Conservation (phyloP, 352 stramenopile genomes). For the Pythium aphanidermatum region DNA sequence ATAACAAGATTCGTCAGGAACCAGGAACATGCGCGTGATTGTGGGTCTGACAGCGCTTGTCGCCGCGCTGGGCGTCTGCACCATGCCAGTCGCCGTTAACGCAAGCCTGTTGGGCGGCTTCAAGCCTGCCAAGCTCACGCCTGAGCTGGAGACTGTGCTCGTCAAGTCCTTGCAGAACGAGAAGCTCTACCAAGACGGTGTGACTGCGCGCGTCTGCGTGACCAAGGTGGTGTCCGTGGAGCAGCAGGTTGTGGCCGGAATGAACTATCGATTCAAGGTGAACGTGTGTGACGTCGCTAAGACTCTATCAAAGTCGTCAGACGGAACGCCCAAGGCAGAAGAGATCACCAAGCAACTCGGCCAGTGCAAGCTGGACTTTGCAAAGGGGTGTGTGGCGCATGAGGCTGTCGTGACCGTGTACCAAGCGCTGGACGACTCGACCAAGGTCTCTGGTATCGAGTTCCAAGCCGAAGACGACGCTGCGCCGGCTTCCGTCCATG, state of each 20-base stretch:
- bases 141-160: constrained; percentile 5
- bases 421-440: constrained; percentile 14
- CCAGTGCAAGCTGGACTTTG: constrained; percentile 2
- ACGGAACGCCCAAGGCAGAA: background rate
- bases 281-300: constrained; percentile 16
- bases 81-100: background rate
- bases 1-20: no score
- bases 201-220: constrained; percentile 14
- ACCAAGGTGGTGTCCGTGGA: constrained; percentile 11
- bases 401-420: constrained; percentile 20
- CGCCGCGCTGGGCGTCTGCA: background rate
- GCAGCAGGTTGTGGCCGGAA: constrained; percentile 22
- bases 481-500: constrained; percentile 3
- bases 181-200: constrained; percentile 2
- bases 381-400: constrained; percentile 1
- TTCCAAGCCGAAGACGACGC: background rate
- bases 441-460: constrained; percentile 12
- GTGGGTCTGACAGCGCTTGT: background rate
- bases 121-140: constrained; percentile 1
- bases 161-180: constrained; percentile 5
- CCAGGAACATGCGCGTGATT: no score
- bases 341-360: constrained; percentile 4
- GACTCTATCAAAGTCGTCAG: constrained; percentile 1
- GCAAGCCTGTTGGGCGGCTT: constrained; percentile 7
- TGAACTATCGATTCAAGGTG: constrained; percentile 24